Base-by-base conservation (phyloP, 2,329 filamentous ascomycete species). In the Fusarium clavum region DNA sequence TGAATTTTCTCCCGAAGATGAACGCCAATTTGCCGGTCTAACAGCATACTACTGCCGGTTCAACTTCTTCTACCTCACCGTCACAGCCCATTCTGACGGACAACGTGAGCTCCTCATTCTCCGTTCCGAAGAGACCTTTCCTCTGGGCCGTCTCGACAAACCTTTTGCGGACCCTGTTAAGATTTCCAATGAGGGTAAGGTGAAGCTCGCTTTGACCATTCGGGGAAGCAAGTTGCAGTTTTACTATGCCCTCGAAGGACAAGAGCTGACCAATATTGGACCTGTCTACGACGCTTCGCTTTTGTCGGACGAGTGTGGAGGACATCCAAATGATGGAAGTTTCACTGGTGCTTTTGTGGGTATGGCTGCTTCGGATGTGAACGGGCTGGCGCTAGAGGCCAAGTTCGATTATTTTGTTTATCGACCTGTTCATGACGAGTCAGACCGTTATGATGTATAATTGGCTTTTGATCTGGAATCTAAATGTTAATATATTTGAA, bases 51-150 rank as follows among this genome's bases (percentile, higher is more conserved):
- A 90, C 78, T 87, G 85, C 73, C 86, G 88, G 6, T 90, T 82
- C 79, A 90, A 90, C 77, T 90, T 90, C 77, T 90, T 89, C 80
- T 90, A 90, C 70, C 81, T 90, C 8, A 83, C 86, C 1, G 85
- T 90, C 3, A 87, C 87, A 5, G 87, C 87, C 0, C 79, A 87
- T 70, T 79, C 83, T 0, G 83, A 88, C 57, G 87, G 87, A 1
- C 79, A 85, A 65, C 83, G 88, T 12, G 88, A 90, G 75, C 79
- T 90, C 10, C 82, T 88, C 18, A 83, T 90, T 59, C 76, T 88
- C 74, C 82, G 81, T 22, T 89, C 87, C 1, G 86, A 90, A 70
- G 84, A 79, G 0, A 88, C 87, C 0, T 89, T 80, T 78, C 88
- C 88, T 0, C 79, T 84, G 6, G 84, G 86, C 5, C 77, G 80